Conservation (phyloP, 164 flowering plant species). For the Piper betle region DNA sequence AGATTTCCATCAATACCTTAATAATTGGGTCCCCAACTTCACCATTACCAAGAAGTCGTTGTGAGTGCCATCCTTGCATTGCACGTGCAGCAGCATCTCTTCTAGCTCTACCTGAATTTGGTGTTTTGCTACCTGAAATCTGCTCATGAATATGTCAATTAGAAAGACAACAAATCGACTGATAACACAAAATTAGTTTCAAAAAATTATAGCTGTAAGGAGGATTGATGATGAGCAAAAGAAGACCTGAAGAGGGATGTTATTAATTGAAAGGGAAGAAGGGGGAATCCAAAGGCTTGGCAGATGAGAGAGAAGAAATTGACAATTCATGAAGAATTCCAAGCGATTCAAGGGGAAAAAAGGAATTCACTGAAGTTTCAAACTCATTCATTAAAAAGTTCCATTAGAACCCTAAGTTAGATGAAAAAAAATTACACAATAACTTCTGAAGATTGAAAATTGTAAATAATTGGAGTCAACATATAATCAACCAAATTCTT, state of each 20-base stretch:
- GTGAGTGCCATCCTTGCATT: constrained; percentile 94
- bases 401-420: too few relatives aligned
- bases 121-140: constrained; percentile 31
- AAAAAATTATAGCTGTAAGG: background rate
- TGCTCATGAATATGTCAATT: constrained; percentile 6
- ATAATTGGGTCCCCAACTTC: constrained; percentile 74
- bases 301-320: too few relatives aligned
- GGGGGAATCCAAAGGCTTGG: too few relatives aligned
- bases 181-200: background rate
- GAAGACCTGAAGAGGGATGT: background rate
- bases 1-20: constrained; percentile 34
- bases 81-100: constrained; percentile 98
- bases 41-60: constrained; percentile 71
- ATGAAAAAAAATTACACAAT: background rate
- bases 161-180: background rate
- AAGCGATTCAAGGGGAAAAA: background rate
- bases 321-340: background rate
- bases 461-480: too few relatives aligned
- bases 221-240: too few relatives aligned
- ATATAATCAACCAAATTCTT: too few relatives aligned
- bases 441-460: background rate
- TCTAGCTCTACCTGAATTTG: constrained; percentile 69
- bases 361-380: too few relatives aligned
- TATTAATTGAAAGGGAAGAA: too few relatives aligned
- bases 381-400: too few relatives aligned